Conservation (phyloP, 768 basidiomycete species). For the Dendrothele bispora region DNA sequence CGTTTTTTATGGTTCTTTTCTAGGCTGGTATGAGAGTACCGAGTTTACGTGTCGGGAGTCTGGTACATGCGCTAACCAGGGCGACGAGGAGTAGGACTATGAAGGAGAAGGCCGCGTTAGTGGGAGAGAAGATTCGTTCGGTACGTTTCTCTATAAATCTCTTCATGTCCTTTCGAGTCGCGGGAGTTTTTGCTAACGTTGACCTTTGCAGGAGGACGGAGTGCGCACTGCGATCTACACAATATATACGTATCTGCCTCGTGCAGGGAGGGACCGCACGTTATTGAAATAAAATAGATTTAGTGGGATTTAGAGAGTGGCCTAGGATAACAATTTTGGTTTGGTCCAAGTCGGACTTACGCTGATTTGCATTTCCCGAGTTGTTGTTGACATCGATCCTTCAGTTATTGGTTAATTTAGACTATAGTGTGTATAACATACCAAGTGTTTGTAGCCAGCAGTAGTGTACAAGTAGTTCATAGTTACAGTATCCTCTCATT, state of each 20-base stretch:
- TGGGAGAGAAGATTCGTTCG: constrained; percentile 34
- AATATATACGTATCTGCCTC: constrained; percentile 53
- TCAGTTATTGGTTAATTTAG: too few relatives aligned
- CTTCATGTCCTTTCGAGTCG: neutral
- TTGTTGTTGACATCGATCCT: too few relatives aligned
- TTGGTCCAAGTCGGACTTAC: too few relatives aligned
- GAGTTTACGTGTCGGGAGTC: constrained; percentile 44
- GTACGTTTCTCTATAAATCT: constrained; percentile 18
- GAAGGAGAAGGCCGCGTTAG: constrained; percentile 57
- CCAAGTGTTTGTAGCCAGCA: too few relatives aligned
- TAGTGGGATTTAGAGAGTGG: too few relatives aligned
- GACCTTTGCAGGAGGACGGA: constrained; percentile 49
- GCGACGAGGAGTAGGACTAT: constrained; percentile 59
- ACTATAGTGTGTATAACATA: too few relatives aligned
- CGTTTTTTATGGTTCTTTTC: neutral
- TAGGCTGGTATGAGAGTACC: constrained; percentile 52
- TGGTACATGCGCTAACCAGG: constrained; percentile 53
- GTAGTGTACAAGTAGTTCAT: too few relatives aligned
- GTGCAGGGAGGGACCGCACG: constrained; percentile 22
- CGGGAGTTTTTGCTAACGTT: too few relatives aligned
- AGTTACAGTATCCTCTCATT: too few relatives aligned
- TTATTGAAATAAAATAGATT: neutral
- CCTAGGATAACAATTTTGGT: too few relatives aligned
- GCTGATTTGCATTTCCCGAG: too few relatives aligned
- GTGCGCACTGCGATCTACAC: constrained; percentile 55